Conservation (phyloP, 768 basidiomycete genomes). For the Myochromella boudieri region DNA sequence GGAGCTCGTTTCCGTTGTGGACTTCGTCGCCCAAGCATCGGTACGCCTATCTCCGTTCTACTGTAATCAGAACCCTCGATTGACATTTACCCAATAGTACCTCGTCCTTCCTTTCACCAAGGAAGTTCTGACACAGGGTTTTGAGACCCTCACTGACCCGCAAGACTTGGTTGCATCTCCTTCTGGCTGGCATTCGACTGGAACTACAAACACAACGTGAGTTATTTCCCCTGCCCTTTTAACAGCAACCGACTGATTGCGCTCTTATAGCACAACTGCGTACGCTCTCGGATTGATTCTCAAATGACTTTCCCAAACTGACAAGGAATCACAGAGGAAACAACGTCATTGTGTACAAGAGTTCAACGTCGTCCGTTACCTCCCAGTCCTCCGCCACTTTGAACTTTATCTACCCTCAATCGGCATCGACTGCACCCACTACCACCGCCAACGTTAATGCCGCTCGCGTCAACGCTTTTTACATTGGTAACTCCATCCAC, state of each 20-base stretch:
- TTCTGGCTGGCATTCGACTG: constrained; percentile 35
- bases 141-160: constrained; percentile 44
- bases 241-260: constrained; percentile 5
- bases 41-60: constrained; percentile 32
- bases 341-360: constrained; percentile 33
- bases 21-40: constrained; percentile 48
- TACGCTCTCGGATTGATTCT: neutral
- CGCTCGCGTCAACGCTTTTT: constrained; percentile 56
- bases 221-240: neutral
- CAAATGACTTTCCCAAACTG: neutral
- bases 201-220: constrained; percentile 25
- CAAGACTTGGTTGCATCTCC: constrained; percentile 49
- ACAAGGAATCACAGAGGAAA: constrained; percentile 26
- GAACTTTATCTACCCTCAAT: constrained; percentile 40
- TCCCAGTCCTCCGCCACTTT: constrained; percentile 34
- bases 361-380: constrained; percentile 28
- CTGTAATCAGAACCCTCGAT: too few relatives aligned
- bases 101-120: constrained; percentile 46
- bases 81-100: constrained; percentile 31
- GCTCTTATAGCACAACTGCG: constrained; percentile 8
- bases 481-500: constrained; percentile 60
- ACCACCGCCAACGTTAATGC: constrained; percentile 46
- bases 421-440: constrained; percentile 26
- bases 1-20: constrained; percentile 47
- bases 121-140: constrained; percentile 44